phyloP scores from a whole-genome alignment of 306 rosid genomes.

The Carpinus viminea region DNA sequence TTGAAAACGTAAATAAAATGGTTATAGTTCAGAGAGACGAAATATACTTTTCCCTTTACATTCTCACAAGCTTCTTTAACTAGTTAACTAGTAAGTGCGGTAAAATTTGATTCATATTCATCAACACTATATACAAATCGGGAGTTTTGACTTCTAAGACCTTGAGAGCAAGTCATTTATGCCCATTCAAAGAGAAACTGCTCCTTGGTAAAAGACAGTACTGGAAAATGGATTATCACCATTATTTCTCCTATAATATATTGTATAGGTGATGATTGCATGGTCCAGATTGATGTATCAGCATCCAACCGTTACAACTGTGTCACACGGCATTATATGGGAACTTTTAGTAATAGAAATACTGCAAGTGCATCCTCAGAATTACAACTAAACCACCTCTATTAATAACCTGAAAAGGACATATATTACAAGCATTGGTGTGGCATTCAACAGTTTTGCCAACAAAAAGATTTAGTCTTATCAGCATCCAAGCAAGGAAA shows the following conservation, averaged over 20 bases:
- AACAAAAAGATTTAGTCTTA: neutral
- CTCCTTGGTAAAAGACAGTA: too few relatives aligned
- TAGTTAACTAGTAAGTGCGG: too few relatives aligned
- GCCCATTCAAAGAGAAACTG: neutral
- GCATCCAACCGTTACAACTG: neutral
- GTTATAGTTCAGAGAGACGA: too few relatives aligned
- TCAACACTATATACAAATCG: too few relatives aligned
- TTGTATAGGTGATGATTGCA: neutral
- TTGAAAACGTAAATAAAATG: too few relatives aligned
- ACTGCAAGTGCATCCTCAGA: neutral
- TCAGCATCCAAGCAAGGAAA: neutral
- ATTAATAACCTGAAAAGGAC: constrained; percentile 6
- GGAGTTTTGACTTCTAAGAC: neutral
- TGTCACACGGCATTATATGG: neutral
- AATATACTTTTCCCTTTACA: too few relatives aligned
- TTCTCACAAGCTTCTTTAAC: too few relatives aligned
- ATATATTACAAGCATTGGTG: constrained; percentile 30
- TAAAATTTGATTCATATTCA: too few relatives aligned
- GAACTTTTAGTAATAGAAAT: neutral
- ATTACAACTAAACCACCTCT: constrained; percentile 3
- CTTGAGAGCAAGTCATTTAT: neutral
- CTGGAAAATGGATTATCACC: too few relatives aligned
- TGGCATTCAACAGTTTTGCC: neutral
- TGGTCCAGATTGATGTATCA: neutral
- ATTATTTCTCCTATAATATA: too few relatives aligned